phyloP scores from a whole-genome alignment of 306 rosid species.

The Biancaea sappan region DNA sequence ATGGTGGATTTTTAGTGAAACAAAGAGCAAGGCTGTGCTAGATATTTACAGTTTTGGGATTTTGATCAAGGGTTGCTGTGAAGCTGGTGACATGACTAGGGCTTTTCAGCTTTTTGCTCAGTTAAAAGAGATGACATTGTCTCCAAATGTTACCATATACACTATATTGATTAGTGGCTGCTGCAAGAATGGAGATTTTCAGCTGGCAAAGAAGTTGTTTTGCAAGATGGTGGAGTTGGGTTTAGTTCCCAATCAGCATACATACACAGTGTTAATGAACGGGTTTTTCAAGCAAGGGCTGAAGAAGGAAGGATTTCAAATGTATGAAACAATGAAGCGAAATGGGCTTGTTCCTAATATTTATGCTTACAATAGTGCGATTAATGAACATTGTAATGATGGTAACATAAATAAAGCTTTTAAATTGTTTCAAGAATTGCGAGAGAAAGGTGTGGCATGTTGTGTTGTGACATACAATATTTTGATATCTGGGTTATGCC shows the following conservation, averaged over 20 bases:
- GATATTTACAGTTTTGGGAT: slow-evolving; percentile 78
- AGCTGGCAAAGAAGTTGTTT: slow-evolving; percentile 63
- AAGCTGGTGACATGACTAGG: slow-evolving; percentile 56
- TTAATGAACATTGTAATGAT: slow-evolving; percentile 51
- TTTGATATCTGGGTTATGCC: slow-evolving; percentile 63
- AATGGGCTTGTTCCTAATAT: slow-evolving; percentile 55
- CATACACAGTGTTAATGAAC: slow-evolving; percentile 65
- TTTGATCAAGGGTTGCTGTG: slow-evolving; percentile 70
- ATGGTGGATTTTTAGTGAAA: slow-evolving; percentile 56
- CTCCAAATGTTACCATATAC: slow-evolving; percentile 69
- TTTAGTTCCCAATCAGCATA: slow-evolving; percentile 64
- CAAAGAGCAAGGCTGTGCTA: slow-evolving; percentile 37
- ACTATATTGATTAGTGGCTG: slow-evolving; percentile 80
- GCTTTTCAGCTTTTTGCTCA: slow-evolving; percentile 62
- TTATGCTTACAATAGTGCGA: slow-evolving; percentile 61
- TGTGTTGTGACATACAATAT: slow-evolving; percentile 62
- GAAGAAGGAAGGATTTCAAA: slow-evolving; percentile 67
- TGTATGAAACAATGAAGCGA: slow-evolving; percentile 61
- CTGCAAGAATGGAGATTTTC: slow-evolving; percentile 68
- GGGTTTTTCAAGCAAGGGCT: slow-evolving; percentile 75
- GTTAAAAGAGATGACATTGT: slow-evolving; percentile 45
- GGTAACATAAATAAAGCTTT: slow-evolving; percentile 53
- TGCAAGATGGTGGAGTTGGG: slow-evolving; percentile 56
- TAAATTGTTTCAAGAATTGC: slow-evolving; percentile 71
- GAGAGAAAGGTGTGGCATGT: slow-evolving; percentile 53